A percentile compares a stretch with the other conserved stretches of the same genome.
phyloP scores from a whole-genome alignment of 257 asterid genomes.

The Thymus mandschuricus region DNA sequence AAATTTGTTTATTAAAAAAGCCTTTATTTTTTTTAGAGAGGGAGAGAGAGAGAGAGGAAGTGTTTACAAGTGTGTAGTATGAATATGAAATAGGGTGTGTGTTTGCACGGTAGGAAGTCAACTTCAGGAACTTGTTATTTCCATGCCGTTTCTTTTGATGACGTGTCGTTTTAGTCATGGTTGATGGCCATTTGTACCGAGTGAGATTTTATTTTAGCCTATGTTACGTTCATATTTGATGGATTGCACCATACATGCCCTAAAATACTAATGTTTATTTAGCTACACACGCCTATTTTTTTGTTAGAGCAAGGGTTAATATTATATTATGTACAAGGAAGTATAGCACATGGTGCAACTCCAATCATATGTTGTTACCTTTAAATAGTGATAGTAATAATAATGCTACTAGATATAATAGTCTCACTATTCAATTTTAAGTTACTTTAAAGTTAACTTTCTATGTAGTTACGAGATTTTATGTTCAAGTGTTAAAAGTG shows the following conservation, averaged over 20 bases:
- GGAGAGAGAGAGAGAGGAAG: constrained; percentile 16
- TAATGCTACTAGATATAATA: no score
- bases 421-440: no score
- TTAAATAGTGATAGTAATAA: no score
- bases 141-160: constrained; percentile 30
- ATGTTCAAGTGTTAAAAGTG: no score
- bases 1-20: no score
- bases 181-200: not conserved
- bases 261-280: not conserved
- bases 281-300: not conserved
- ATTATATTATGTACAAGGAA: not conserved
- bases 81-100: constrained; percentile 24
- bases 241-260: no score
- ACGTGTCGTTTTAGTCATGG: not conserved
- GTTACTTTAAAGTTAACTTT: no score
- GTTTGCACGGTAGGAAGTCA: constrained; percentile 9
- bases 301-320: not conserved
- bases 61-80: constrained; percentile 26
- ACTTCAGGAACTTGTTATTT: no score
- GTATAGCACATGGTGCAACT: not conserved
- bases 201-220: not conserved
- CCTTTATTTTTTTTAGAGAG: not conserved
- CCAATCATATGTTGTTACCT: no score
- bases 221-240: not conserved
- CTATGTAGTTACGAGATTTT: no score